Percentiles rank a stretch among this genome's conserved stretches.
These are phyloP conservation scores for Fusarium marasasianum DNA, from an alignment of 2,329 filamentous ascomycete species.

Conservation along the genomic window DNA sequence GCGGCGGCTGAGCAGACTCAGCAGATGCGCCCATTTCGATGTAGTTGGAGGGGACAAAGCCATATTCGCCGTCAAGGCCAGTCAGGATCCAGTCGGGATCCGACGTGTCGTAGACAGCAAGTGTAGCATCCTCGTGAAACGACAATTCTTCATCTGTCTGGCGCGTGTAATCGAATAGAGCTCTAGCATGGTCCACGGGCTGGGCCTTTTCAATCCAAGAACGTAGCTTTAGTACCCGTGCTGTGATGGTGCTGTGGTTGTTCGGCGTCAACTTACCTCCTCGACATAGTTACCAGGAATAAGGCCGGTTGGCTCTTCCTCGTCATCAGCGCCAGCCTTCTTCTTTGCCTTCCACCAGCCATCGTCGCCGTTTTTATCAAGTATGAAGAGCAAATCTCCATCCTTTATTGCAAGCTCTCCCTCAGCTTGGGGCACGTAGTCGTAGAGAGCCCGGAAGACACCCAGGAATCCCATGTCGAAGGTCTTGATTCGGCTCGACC, in stretches of 20 bases:
- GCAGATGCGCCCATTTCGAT: conserved; percentile 74
- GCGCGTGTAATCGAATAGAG: conserved; percentile 97
- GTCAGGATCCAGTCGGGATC: conserved; percentile 98
- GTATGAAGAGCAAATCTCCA: conserved; percentile 87
- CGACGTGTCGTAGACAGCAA: conserved; percentile 87
- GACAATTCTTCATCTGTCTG: conserved; percentile 98
- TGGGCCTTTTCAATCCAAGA: conserved; percentile 57
- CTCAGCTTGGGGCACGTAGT: conserved; percentile 87
- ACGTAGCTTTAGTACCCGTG: neutral
- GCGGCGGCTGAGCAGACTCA: conserved; percentile 54
- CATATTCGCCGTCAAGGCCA: conserved; percentile 83
- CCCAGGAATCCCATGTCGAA: conserved; percentile 86
- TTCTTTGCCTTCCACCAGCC: conserved; percentile 98
- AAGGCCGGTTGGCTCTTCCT: conserved; percentile 89
- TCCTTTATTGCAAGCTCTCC: conserved; percentile 87
- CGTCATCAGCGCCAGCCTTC: conserved; percentile 82
- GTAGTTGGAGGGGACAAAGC: conserved; percentile 96
- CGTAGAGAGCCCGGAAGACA: conserved; percentile 90
- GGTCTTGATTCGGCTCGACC: conserved; percentile 29
- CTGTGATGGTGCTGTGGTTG: neutral
- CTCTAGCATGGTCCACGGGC: conserved; percentile 76
- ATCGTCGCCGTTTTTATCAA: conserved; percentile 81
- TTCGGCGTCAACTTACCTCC: conserved; percentile 66
- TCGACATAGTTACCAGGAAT: conserved; percentile 96
- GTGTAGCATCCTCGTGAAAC: conserved; percentile 85